These are phyloP conservation scores for Aspergillus kassunensis DNA, from an alignment of 495 filamentous ascomycete genomes.

Conservation along the genomic window DNA sequence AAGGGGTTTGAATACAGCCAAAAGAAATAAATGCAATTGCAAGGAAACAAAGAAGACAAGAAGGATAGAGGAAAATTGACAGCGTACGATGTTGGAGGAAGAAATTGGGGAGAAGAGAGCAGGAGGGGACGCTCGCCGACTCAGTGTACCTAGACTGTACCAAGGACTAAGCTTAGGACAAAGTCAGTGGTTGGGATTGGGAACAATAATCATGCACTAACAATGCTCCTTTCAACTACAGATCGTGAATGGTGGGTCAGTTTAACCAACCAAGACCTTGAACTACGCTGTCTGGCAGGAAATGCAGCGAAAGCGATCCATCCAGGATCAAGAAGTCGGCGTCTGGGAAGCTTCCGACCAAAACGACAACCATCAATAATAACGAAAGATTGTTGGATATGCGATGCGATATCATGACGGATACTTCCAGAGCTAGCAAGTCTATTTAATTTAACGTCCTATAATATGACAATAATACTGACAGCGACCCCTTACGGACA, in stretches of 20 bases:
- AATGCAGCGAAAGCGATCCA: background rate
- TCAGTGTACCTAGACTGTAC: too few relatives aligned
- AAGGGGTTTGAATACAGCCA: background rate
- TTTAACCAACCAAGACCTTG: conserved; percentile 6
- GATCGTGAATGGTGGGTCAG: too few relatives aligned
- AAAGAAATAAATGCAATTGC: background rate
- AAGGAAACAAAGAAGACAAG: conserved; percentile 5
- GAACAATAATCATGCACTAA: conserved; percentile 1
- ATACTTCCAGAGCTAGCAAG: background rate
- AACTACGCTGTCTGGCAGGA: background rate
- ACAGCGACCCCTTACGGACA: too few relatives aligned
- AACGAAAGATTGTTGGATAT: too few relatives aligned
- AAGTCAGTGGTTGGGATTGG: conserved; percentile 5
- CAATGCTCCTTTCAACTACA: background rate
- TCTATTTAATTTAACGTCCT: too few relatives aligned
- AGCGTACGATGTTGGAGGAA: background rate
- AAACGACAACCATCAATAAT: background rate
- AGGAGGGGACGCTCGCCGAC: too few relatives aligned
- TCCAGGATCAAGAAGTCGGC: background rate
- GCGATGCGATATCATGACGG: background rate
- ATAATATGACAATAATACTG: too few relatives aligned
- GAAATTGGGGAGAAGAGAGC: conserved; percentile 18
- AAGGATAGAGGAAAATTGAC: background rate
- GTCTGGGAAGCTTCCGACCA: conserved; percentile 1
- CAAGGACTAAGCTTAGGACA: background rate